A percentile compares a stretch with the other conserved stretches of the same genome.
Evolutionary conservation across 352 stramenopile species (phyloP).

Genomic region (Phytophthora tentaculata): DNA sequence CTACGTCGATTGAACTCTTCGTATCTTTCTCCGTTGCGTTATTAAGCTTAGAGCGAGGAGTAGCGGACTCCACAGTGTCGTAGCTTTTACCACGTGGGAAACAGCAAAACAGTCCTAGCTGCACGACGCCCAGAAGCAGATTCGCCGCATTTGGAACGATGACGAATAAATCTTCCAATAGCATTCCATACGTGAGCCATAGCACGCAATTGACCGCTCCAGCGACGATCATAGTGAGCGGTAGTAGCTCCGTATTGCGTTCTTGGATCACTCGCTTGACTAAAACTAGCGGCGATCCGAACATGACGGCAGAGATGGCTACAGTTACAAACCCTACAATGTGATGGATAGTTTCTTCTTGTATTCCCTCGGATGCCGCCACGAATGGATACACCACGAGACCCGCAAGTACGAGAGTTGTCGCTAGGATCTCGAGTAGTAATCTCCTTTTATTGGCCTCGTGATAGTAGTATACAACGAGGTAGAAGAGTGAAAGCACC

Average conservation of each 20-base stretch:
- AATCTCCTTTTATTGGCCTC: conserved; percentile 26
- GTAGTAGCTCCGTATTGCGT: conserved; percentile 48
- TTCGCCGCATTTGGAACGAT: conserved; percentile 70
- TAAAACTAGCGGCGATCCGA: conserved; percentile 59
- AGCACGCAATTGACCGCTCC: conserved; percentile 55
- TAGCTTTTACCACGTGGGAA: conserved; percentile 35
- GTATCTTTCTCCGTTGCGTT: conserved; percentile 4
- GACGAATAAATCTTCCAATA: conserved; percentile 60
- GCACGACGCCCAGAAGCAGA: conserved; percentile 55
- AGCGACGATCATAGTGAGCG: conserved; percentile 56
- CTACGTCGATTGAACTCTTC: conserved; percentile 5
- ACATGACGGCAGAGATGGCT: conserved; percentile 63
- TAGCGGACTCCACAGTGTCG: conserved; percentile 37
- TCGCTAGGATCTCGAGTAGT: conserved; percentile 36
- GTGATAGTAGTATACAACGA: conserved; percentile 52
- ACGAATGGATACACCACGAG: conserved; percentile 48
- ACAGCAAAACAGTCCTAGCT: conserved; percentile 56
- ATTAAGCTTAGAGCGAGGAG: conserved; percentile 16
- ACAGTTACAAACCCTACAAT: conserved; percentile 66
- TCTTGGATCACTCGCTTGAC: conserved; percentile 58
- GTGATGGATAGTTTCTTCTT: conserved; percentile 34
- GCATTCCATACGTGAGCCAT: conserved; percentile 62
- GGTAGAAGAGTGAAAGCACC: conserved; percentile 49
- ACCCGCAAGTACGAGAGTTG: conserved; percentile 29
- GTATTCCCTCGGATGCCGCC: conserved; percentile 21